Evolutionary conservation across 352 stramenopile genomes (phyloP), one percentile per base, ranked within the genome.

Genomic region (Aphanomyces stellatus): DNA sequence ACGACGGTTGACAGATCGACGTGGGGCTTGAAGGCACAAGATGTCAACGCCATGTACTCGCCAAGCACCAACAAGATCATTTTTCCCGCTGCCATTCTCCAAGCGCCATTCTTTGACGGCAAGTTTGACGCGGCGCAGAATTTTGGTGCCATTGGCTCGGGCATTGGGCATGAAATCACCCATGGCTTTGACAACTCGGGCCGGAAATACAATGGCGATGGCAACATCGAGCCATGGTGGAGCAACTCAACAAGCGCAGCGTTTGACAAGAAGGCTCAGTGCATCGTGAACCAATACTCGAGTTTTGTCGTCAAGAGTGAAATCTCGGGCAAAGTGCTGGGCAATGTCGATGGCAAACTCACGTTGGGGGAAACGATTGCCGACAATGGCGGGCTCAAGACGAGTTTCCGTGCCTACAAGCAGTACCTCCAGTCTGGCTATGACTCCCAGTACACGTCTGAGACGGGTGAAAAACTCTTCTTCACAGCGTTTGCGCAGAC

Each of bases 171-270:
- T 70, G 92, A 97, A 74, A 91, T 98, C 70, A 97, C 89, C 11
- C 90, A 98, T 67, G 92, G 90, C 13, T 98, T 97, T 69, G 92
- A 98, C 70, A 87, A 98, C 64, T 88, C 96, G 72, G 91, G 90
- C 62, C 76, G 86, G 27, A 94, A 97, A 51, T 95, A 84, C 57
- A 80, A 91, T 63, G n/a, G n/a, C n/a, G n/a, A n/a, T n/a, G n/a
- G n/a, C n/a, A n/a, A n/a, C n/a, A n/a, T n/a, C n/a, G n/a, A n/a
- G n/a, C n/a, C n/a, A n/a, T n/a, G n/a, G n/a, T n/a, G n/a, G n/a
- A n/a, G n/a, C n/a, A n/a, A n/a, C n/a, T n/a, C n/a, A n/a, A n/a
- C n/a, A n/a, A n/a, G n/a, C n/a, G n/a, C n/a, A n/a, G n/a, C n/a
- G n/a, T n/a, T n/a, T n/a, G n/a, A n/a, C n/a, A n/a, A n/a, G n/a